phyloP scores from a whole-genome alignment of 163 green algal species.

The Botryococcus braunii region DNA sequence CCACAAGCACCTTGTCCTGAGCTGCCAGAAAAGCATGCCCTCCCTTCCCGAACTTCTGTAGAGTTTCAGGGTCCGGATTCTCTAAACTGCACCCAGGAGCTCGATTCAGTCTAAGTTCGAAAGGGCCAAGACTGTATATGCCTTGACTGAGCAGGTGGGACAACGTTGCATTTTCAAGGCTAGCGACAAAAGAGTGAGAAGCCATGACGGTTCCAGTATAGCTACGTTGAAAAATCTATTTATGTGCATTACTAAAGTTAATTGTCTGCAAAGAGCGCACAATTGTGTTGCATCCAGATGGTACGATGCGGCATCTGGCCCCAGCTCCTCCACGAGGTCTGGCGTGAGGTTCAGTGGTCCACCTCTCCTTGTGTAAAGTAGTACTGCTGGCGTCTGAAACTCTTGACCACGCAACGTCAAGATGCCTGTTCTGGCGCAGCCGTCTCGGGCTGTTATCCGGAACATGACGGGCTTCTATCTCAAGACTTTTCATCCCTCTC shows the following conservation, averaged over 20 bases:
- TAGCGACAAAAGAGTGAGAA: no score
- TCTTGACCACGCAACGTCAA: constrained; percentile 1
- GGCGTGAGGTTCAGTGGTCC: constrained; percentile 33
- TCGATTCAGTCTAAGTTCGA: not conserved
- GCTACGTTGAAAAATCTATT: constrained; percentile 1
- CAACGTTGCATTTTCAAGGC: no score
- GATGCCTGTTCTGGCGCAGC: constrained; percentile 12
- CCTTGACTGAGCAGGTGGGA: no score
- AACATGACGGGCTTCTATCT: no score
- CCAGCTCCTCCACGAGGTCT: constrained; percentile 43
- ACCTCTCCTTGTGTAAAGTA: constrained; percentile 50
- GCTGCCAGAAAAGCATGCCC: constrained; percentile 35
- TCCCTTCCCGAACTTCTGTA: constrained; percentile 20
- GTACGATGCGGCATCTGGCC: constrained; percentile 21
- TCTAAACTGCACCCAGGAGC: constrained; percentile 34
- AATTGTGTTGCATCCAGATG: constrained; percentile 48
- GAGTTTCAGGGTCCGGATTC: constrained; percentile 24
- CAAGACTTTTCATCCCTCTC: no score
- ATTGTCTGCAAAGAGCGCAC: constrained; percentile 17
- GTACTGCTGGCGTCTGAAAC: constrained; percentile 34
- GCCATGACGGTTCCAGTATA: no score
- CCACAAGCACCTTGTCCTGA: constrained; percentile 30
- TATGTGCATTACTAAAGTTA: not conserved
- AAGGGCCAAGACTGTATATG: not conserved
- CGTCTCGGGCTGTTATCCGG: constrained; percentile 1